These are phyloP conservation scores for Nyssa sinensis DNA, from an alignment of 148 eudicot genomes.

Conservation along the genomic window DNA sequence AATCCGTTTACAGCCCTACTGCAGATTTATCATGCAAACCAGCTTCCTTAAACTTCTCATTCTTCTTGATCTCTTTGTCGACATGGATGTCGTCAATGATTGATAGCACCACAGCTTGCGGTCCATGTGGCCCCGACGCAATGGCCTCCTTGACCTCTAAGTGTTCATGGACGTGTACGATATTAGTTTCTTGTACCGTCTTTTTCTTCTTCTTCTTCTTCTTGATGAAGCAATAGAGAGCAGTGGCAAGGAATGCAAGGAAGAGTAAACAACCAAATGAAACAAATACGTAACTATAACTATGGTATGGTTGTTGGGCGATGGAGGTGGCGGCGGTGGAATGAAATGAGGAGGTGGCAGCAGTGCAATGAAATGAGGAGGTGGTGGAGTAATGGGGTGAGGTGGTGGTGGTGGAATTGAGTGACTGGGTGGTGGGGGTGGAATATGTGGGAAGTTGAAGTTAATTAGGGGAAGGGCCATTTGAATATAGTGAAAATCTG, in stretches of 20 bases:
- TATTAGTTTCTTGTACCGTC: slow-evolving; percentile 41
- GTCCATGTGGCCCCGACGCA: slow-evolving; percentile 66
- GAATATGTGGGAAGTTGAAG: slow-evolving; percentile 27
- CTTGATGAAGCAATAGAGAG: slow-evolving; percentile 57
- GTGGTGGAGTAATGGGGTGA: slow-evolving; percentile 23
- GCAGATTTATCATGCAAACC: slow-evolving; percentile 25
- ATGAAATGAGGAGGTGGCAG: too few species aligned
- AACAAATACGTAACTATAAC: slow-evolving; percentile 42
- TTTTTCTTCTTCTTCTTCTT: slow-evolving; percentile 50
- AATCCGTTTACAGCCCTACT: too few species aligned
- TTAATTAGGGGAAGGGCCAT: slow-evolving; percentile 21
- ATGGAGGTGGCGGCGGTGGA: too few species aligned
- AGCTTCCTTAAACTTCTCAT: slow-evolving; percentile 31
- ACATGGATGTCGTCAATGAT: slow-evolving; percentile 63
- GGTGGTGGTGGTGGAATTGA: slow-evolving; percentile 25
- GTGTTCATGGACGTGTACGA: slow-evolving; percentile 40
- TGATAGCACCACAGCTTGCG: slow-evolving; percentile 38
- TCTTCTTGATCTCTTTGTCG: slow-evolving; percentile 42
- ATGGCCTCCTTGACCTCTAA: slow-evolving; percentile 44
- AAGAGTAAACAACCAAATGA: slow-evolving; percentile 60
- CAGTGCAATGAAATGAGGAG: slow-evolving; percentile 23
- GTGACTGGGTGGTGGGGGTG: slow-evolving; percentile 27
- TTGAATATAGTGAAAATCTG: slow-evolving; percentile 14
- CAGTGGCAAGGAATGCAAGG: slow-evolving; percentile 49
- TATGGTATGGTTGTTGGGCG: slow-evolving; percentile 45